Evolutionary conservation across 2,329 filamentous ascomycete genomes (phyloP), one percentile per base, ranked within the genome.

Genomic region (Pseudonectria buxi): DNA sequence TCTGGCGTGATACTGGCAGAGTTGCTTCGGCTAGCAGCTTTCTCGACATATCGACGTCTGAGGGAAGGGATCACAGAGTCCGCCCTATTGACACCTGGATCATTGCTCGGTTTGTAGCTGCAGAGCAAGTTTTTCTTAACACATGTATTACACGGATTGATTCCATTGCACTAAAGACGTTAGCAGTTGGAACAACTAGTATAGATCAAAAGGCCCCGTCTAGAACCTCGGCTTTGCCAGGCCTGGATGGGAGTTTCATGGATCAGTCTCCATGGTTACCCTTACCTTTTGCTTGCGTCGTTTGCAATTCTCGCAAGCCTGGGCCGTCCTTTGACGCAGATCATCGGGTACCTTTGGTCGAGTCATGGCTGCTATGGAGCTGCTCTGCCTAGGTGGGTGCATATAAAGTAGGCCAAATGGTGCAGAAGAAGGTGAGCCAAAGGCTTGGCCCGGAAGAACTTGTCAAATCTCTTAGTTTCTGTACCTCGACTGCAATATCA

Each of bases 221-320:
- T n/a, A n/a, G n/a, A n/a, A n/a, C n/a, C n/a, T n/a, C n/a, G n/a
- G n/a, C n/a, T n/a, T n/a, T n/a, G n/a, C n/a, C n/a, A n/a, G n/a
- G n/a, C n/a, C n/a, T n/a, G n/a, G n/a, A n/a, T n/a, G n/a, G n/a
- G n/a, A n/a, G n/a, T n/a, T n/a, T 22, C 18, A 5, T 22, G 18
- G 18, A 22, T 22, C 9, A 6, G 5, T 9, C 18, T 22, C 18
- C 18, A 9, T 9, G 9, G 18, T 14, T 33, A 14, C 31, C 29
- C 71, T 65, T 53, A 78, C 78, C 67, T 81, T 83, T 61, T 82
- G 78, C 56, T 83, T 83, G 43, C 78, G 70, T 40, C 70, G 68
- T 59, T 79, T 81, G 62, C 78, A 83, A 43, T 66, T 73, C 44
- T 79, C 73, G 55, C 78, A 83, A 27, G 78, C 78, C 47, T 76